Evolutionary conservation across 306 rosid genomes (phyloP).

Genomic region (Inga leiocalycina): DNA sequence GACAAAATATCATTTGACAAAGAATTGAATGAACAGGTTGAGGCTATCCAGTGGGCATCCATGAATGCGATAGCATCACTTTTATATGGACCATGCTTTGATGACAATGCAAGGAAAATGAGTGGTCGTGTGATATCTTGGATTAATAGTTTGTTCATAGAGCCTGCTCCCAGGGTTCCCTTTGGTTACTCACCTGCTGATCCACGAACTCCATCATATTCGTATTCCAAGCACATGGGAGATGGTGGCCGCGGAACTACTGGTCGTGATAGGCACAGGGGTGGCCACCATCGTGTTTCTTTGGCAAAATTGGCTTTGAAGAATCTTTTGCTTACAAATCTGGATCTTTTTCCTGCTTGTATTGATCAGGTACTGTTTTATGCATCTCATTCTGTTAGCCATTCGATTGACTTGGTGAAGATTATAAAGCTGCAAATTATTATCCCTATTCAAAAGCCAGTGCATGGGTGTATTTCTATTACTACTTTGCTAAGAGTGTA

Average conservation of each 20-base stretch:
- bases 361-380: constrained; percentile 82
- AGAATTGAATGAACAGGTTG: constrained; percentile 93
- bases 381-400: constrained; percentile 11
- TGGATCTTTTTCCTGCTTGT: constrained; percentile 97
- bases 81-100: constrained; percentile 96
- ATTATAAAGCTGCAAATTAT: constrained; percentile 22
- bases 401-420: constrained; percentile 15
- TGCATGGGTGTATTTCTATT: constrained; percentile 22
- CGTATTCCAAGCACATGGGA: constrained; percentile 79
- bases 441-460: constrained; percentile 10
- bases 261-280: constrained; percentile 94
- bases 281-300: constrained; percentile 83
- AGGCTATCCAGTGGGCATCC: constrained; percentile 99
- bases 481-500: neutral
- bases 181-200: constrained; percentile 98
- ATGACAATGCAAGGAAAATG: constrained; percentile 99
- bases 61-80: constrained; percentile 99
- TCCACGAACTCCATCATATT: constrained; percentile 98
- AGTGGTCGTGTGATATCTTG: constrained; percentile 95
- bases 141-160: constrained; percentile 94
- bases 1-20: constrained; percentile 96
- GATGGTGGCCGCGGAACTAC: constrained; percentile 85
- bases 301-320: constrained; percentile 93
- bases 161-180: constrained; percentile 95
- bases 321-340: constrained; percentile 86